Evolutionary conservation across 352 stramenopile genomes (phyloP), one percentile per base, ranked within the genome.

Genomic region (Phytophthora capsici): DNA sequence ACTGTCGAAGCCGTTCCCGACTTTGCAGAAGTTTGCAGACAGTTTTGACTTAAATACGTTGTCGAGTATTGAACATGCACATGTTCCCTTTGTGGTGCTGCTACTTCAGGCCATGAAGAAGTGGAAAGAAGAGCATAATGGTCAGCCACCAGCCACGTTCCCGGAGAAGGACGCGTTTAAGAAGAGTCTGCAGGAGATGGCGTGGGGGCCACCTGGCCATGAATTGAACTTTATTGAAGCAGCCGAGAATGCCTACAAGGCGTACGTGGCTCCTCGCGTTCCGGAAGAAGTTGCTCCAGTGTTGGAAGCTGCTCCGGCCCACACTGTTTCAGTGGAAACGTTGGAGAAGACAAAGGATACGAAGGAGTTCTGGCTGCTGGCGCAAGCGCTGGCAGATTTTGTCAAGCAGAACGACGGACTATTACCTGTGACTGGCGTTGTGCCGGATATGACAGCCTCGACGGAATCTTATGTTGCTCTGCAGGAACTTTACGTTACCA

Each of bases 201-300:
- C 75, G 0, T 80, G 80, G 52, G 81, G 80, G 0, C 46, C 68
- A 2, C 66, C 67, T 1, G 82, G 86, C 13, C 85, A 96, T 49
- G 91, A 99, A 82, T 51, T 99, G 0, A 99, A 99, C 75, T 98
- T 99, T 73, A 70, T 97, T 36, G 97, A 99, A 71, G 97, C 96
- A 2, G 52, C 86, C 6, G 77, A 94, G 32, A 90, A 99, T 45
- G 85, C 94, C 1, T 98, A 98, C 78, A 88, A 95, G 48, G 94
- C 92, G 14, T 99, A 98, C 64, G 81, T 88, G 6, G 53, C 89
- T 47, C 72, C 82, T 10, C 69, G 89, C 19, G 75, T 98, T 38
- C 89, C 94, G 0, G 81, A 88, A 6, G 90, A 98, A 69, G 88
- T 97, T 13, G 56, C 61, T 10, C 58, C 75, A 2, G 81, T 97